Conservation (phyloP, 2,329 filamentous ascomycete species). For the Zymoseptoria passerinii region DNA sequence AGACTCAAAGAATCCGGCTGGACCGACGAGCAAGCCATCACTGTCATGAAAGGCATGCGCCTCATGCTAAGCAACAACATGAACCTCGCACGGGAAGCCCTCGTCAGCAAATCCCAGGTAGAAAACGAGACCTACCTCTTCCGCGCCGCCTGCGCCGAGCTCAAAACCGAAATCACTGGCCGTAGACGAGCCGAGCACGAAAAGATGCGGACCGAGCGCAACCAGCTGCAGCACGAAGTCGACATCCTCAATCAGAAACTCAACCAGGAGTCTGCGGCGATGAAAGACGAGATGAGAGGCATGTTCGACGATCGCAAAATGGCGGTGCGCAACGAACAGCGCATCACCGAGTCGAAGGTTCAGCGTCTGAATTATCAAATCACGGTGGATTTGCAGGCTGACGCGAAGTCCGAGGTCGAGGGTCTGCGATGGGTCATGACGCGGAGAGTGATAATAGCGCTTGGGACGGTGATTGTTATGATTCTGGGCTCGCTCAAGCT, state of each 20-base stretch:
- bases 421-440: conserved; percentile 78
- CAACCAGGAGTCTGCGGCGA: conserved; percentile 68
- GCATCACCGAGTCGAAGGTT: conserved; percentile 70
- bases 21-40: conserved; percentile 64
- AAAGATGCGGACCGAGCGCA: conserved; percentile 71
- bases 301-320: conserved; percentile 96
- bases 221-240: conserved; percentile 85
- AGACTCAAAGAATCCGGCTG: conserved; percentile 67
- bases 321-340: conserved; percentile 80
- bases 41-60: conserved; percentile 86
- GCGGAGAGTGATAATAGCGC: conserved; percentile 53
- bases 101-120: conserved; percentile 85
- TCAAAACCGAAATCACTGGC: conserved; percentile 77
- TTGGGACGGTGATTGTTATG: conserved; percentile 42
- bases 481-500: conserved; percentile 36
- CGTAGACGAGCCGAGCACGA: conserved; percentile 70
- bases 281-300: conserved; percentile 88
- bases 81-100: conserved; percentile 65
- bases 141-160: conserved; percentile 83
- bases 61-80: conserved; percentile 69
- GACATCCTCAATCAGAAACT: conserved; percentile 82
- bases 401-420: conserved; percentile 87
- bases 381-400: conserved; percentile 78
- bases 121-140: conserved; percentile 95
- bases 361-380: conserved; percentile 97